Conservation (phyloP, 2,329 filamentous ascomycete species). For the Ophiosphaerella herpotricha region DNA sequence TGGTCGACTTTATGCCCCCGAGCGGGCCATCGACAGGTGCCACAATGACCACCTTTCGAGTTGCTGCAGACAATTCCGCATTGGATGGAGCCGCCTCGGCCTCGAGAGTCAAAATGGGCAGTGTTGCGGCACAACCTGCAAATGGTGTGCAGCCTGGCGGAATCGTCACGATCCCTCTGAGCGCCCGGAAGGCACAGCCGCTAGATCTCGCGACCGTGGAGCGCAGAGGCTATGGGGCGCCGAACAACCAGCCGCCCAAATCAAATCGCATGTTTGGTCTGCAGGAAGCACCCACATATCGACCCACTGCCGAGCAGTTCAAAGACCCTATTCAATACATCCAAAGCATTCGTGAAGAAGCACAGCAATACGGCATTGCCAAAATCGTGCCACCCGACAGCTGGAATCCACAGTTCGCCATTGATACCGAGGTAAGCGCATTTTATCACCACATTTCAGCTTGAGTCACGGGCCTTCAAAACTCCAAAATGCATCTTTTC, state of each 20-base stretch:
- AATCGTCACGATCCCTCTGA: conserved; percentile 60
- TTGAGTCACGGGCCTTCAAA: not conserved
- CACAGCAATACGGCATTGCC: conserved; percentile 85
- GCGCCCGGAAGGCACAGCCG: conserved; percentile 67
- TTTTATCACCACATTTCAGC: not conserved
- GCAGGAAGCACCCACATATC: conserved; percentile 86
- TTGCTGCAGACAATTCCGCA: conserved; percentile 36
- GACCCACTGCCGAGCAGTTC: conserved; percentile 91
- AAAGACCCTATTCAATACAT: conserved; percentile 94
- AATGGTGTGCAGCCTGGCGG: conserved; percentile 46
- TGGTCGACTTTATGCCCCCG: conserved; percentile 44
- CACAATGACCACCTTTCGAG: conserved; percentile 45
- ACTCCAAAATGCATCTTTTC: not conserved
- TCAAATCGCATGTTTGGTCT: conserved; percentile 81
- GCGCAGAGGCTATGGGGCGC: conserved; percentile 80
- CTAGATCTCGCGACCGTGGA: conserved; percentile 90
- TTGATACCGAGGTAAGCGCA: conserved; percentile 85
- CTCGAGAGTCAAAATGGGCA: conserved; percentile 39
- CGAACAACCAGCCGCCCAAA: conserved; percentile 75
- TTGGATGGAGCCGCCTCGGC: conserved; percentile 26
- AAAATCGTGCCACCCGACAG: conserved; percentile 92
- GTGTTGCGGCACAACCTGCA: conserved; percentile 22
- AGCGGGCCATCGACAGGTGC: conserved; percentile 38
- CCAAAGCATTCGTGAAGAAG: conserved; percentile 85
- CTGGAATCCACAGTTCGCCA: conserved; percentile 94